phyloP scores from a whole-genome alignment of 371 early-diverging fungal species.

The Phascolomyces articulosus region DNA sequence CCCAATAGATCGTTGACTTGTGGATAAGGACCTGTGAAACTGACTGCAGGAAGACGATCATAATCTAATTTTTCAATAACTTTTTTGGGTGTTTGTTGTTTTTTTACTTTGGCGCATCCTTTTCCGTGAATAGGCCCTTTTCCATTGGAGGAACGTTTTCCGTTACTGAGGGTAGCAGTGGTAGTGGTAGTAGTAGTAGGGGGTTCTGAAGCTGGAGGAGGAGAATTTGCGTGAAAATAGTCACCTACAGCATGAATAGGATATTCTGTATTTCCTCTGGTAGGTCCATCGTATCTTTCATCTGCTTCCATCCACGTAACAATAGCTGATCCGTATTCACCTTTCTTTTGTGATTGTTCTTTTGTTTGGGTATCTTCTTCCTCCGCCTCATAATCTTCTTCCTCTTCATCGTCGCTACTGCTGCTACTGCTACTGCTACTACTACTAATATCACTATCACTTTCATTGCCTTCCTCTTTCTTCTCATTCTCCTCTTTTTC shows the following conservation, averaged over 20 bases:
- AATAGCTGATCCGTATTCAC: background rate
- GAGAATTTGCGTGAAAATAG: background rate
- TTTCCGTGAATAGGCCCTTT: too few relatives aligned
- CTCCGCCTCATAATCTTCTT: background rate
- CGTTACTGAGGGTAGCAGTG: too few relatives aligned
- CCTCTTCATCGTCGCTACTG: background rate
- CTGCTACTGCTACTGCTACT: too few relatives aligned
- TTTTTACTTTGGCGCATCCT: background rate
- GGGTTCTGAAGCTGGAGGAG: background rate
- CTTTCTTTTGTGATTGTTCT: background rate
- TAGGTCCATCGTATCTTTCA: background rate
- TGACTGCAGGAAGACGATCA: background rate
- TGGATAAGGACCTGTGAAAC: conserved; percentile 1
- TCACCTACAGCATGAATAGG: background rate
- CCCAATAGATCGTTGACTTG: background rate
- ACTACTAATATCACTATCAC: too few relatives aligned
- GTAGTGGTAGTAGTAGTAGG: too few relatives aligned
- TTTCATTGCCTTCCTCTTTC: too few relatives aligned
- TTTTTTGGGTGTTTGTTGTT: background rate
- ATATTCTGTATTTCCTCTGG: background rate
- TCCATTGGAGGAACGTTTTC: too few relatives aligned
- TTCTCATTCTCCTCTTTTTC: background rate
- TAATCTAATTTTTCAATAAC: background rate
- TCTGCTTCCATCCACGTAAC: background rate
- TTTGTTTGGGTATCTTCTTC: background rate